These are phyloP conservation scores for Posidonia oceanica DNA, from an alignment of 116 monocot genomes.

Conservation along the genomic window DNA sequence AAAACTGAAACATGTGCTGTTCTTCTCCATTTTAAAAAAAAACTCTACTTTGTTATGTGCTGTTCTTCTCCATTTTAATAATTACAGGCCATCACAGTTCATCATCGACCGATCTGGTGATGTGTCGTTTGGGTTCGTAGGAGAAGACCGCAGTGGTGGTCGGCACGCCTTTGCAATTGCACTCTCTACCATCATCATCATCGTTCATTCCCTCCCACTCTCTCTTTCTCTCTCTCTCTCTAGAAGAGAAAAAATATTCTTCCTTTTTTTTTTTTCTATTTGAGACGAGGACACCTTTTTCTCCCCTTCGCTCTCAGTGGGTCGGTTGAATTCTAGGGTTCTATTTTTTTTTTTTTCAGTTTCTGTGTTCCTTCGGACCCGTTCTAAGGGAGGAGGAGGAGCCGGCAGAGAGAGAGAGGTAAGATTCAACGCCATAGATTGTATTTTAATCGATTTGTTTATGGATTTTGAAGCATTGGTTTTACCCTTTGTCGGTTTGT, in stretches of 20 bases:
- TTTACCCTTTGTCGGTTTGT: background rate
- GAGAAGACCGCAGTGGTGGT: conserved; percentile 1
- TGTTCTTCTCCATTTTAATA: background rate
- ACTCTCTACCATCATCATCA: conserved; percentile 1
- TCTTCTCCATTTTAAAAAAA: background rate
- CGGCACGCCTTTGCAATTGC: conserved; percentile 14
- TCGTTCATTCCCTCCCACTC: conserved; percentile 1
- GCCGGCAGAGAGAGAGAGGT: background rate
- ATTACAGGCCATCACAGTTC: conserved; percentile 10
- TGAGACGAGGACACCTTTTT: background rate
- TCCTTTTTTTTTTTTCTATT: background rate
- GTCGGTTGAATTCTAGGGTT: conserved; percentile 3
- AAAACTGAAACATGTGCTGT: background rate
- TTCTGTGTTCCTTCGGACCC: background rate
- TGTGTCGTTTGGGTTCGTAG: background rate
- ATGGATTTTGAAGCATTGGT: background rate
- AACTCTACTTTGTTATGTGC: no score
- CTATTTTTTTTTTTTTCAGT: no score
- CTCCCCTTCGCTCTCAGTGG: background rate
- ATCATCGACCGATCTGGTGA: background rate
- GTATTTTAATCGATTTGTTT: background rate
- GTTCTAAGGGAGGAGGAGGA: background rate
- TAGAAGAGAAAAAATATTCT: background rate
- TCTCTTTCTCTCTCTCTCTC: conserved; percentile 18
- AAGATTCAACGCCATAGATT: background rate